Evolutionary conservation across 2,329 filamentous ascomycete genomes (phyloP).

Genomic region (Neopestalotiopsis sp.): DNA sequence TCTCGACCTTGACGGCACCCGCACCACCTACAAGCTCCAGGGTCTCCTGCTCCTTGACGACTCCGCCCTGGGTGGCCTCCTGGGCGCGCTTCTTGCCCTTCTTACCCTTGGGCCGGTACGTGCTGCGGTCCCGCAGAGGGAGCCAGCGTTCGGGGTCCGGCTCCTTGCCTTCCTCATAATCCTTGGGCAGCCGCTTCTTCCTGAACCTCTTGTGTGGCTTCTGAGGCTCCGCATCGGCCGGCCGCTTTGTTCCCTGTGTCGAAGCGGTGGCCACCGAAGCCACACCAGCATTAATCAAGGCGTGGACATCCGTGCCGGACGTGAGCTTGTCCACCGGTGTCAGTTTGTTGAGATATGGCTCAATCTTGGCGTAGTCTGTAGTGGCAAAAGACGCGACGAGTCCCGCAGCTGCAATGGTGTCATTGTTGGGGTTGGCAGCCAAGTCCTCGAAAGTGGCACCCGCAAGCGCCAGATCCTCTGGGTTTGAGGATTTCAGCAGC

Average conservation of each 20-base stretch:
- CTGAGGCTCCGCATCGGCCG: conserved; percentile 42
- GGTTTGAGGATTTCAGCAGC: conserved; percentile 75
- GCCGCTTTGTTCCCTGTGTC: conserved; percentile 53
- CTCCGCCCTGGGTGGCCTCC: conserved; percentile 84
- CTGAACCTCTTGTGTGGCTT: conserved; percentile 58
- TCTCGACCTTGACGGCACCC: conserved; percentile 68
- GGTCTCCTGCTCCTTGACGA: conserved; percentile 75
- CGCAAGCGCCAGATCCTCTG: conserved; percentile 71
- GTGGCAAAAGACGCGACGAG: conserved; percentile 83
- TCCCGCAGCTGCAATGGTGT: conserved; percentile 76
- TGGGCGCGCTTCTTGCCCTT: conserved; percentile 85
- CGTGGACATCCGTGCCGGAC: conserved; percentile 61
- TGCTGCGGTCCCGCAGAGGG: conserved; percentile 85
- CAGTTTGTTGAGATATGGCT: conserved; percentile 60
- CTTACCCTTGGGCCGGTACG: conserved; percentile 87
- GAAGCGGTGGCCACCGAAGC: conserved; percentile 49
- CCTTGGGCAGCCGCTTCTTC: conserved; percentile 65
- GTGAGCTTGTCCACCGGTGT: conserved; percentile 68
- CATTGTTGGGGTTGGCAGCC: conserved; percentile 66
- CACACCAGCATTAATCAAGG: conserved; percentile 71
- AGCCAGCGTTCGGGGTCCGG: conserved; percentile 93
- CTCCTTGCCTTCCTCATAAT: conserved; percentile 77
- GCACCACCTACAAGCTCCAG: conserved; percentile 68
- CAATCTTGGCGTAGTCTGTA: conserved; percentile 59
- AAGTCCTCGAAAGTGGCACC: conserved; percentile 80